phyloP scores from a whole-genome alignment of 257 asterid species.

The Paraleonurus japonicus region DNA sequence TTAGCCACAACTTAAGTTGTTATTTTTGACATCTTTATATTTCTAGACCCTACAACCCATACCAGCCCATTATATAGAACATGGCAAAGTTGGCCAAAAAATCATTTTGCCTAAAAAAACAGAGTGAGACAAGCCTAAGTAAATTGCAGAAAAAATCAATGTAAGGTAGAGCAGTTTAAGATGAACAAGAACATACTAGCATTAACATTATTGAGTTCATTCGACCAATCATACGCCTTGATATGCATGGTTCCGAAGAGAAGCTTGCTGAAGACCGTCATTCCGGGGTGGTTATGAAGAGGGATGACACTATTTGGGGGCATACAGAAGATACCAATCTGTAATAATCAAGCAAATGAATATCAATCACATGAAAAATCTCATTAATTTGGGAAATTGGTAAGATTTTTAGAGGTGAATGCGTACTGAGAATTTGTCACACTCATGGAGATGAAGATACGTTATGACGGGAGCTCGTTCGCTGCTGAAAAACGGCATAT shows the following conservation, averaged over 20 bases:
- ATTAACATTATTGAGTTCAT: constrained; percentile 27
- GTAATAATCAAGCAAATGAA: constrained; percentile 1
- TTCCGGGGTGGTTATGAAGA: constrained; percentile 89
- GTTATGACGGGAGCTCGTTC: constrained; percentile 57
- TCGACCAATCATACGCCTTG: constrained; percentile 69
- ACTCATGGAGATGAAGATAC: constrained; percentile 60
- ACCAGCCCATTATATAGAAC: background rate
- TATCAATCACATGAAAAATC: background rate
- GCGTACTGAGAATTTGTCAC: constrained; percentile 76
- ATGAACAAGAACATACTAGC: constrained; percentile 35
- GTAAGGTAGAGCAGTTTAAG: background rate
- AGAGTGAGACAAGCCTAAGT: background rate
- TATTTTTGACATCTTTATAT: background rate
- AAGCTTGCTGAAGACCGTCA: constrained; percentile 90
- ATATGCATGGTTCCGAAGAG: constrained; percentile 87
- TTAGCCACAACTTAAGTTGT: background rate
- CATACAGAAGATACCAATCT: constrained; percentile 94
- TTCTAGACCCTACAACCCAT: background rate
- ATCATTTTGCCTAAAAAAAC: background rate
- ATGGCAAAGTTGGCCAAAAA: background rate
- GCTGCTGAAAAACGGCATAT: constrained; percentile 55
- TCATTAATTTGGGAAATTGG: background rate
- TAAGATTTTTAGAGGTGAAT: background rate
- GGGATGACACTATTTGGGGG: constrained; percentile 92
- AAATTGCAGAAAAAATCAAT: background rate